These are phyloP conservation scores for Hibiscus trionum DNA, from an alignment of 345 rosid genomes.

Conservation along the genomic window DNA sequence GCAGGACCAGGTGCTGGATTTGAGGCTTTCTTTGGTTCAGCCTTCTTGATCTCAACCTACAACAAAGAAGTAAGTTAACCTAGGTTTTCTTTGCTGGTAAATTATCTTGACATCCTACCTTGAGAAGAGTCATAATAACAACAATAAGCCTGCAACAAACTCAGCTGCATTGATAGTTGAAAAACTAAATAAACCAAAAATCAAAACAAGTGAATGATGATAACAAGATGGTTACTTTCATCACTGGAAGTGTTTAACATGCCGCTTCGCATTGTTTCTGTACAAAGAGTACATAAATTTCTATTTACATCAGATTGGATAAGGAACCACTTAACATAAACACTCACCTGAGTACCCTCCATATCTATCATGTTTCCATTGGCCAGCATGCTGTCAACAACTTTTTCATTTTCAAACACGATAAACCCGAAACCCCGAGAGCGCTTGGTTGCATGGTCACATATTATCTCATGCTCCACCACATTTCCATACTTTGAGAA, in stretches of 20 bases:
- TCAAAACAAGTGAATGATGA: not conserved
- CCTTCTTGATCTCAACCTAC: constrained; percentile 33
- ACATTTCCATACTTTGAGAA: constrained; percentile 73
- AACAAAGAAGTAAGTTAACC: constrained; percentile 26
- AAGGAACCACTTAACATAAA: constrained; percentile 4
- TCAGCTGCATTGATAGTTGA: not conserved
- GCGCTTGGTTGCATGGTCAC: constrained; percentile 86
- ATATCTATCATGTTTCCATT: constrained; percentile 91
- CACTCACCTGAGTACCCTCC: constrained; percentile 32
- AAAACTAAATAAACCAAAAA: not conserved
- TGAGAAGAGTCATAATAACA: not conserved
- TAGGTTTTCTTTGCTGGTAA: constrained; percentile 10
- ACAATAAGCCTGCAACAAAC: not conserved
- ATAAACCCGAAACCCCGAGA: constrained; percentile 87
- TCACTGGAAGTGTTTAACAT: not conserved
- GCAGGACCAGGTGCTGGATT: constrained; percentile 20
- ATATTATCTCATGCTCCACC: constrained; percentile 80
- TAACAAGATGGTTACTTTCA: not conserved
- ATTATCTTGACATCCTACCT: constrained; percentile 11
- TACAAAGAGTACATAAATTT: not conserved
- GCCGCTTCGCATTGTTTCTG: not conserved
- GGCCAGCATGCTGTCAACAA: constrained; percentile 68
- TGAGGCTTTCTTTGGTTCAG: constrained; percentile 28
- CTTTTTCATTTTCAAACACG: constrained; percentile 75
- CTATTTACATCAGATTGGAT: not conserved